A percentile compares a stretch with the other conserved stretches of the same genome.
phyloP scores from a whole-genome alignment of 208 protist genomes.

The Crithidia mellificae region DNA sequence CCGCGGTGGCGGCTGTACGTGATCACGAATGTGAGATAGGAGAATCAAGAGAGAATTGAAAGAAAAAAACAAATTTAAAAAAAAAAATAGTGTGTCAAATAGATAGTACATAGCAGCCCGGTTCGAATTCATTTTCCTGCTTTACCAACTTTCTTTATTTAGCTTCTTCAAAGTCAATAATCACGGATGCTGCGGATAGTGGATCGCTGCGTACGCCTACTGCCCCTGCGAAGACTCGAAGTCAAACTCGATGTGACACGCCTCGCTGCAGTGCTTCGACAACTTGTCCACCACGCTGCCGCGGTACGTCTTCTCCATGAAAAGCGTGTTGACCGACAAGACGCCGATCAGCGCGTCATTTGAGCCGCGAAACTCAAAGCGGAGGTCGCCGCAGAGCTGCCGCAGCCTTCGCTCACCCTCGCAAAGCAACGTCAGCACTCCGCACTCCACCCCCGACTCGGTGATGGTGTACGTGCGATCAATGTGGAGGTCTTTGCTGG shows the following conservation, averaged over 20 bases:
- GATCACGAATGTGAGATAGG: no score
- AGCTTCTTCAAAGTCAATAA: no score
- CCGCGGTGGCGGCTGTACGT: no score
- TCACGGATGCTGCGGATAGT: no score
- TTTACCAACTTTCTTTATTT: no score
- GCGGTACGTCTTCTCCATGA: constrained; percentile 43
- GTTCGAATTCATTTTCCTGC: no score
- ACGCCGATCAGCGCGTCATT: constrained; percentile 32
- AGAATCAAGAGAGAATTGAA: no score
- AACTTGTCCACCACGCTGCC: constrained; percentile 48
- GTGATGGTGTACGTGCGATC: constrained; percentile 7
- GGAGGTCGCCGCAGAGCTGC: constrained; percentile 31
- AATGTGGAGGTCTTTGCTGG: not conserved
- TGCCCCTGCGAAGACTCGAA: constrained; percentile 11
- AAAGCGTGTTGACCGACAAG: constrained; percentile 54
- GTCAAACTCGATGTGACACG: constrained; percentile 28
- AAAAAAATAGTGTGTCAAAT: no score
- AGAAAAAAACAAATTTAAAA: no score
- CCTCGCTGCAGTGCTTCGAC: constrained; percentile 35
- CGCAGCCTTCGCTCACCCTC: constrained; percentile 18
- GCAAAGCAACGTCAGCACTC: constrained; percentile 16
- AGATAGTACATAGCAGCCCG: no score
- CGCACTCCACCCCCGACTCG: constrained; percentile 15
- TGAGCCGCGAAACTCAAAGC: constrained; percentile 33
- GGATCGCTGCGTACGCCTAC: not conserved